Base-by-base conservation (phyloP, 2,329 filamentous ascomycete genomes). In the Hypomyces perniciosus region DNA sequence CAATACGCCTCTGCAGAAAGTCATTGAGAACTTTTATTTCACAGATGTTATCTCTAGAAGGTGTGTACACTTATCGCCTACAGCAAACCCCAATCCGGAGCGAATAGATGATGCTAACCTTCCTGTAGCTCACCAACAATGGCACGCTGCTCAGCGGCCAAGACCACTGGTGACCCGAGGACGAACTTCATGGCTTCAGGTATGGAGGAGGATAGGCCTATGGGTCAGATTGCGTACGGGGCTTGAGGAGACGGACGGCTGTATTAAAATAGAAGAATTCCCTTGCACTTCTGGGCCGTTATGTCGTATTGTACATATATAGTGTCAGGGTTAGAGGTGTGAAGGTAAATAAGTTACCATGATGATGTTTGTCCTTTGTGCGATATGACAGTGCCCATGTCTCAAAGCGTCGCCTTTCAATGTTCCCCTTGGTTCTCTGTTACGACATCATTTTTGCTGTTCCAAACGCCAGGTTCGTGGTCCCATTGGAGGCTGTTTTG, bases 11-110 rank as follows among this genome's bases (percentile, higher is more conserved):
- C 78, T 99, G 63, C 89, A 84, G 77, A 88, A 88, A 72, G 83
- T 87, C 51, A 89, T 99, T 61, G 85, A 96, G 63, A 89, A 99
- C 77, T 99, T 99, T 72, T 99, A 91, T 76, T 96, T 97, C 73
- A 99, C 93, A 69, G 92, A 99, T 72, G 84, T 86, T 52, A 96
- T 99, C 70, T 95, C 91, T 37, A 85, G 93, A 80, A 96, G 90
- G 90, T 93, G 76, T 70, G 83, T 75, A 42, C 27, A 39, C 27
- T 12, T 12, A 6, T 9, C 10, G 27, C 27, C 26, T 38, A 5
- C 29, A 50, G 12, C 40, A 28, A 9, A 10, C 20, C 8, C 33
- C 30, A 35, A 30, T 26, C 41, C 41, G 4, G 29, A 27, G 28
- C 20, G 2, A 20, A 34, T 35, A 31, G 47, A 13, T 1, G 35